Evolutionary conservation across 768 basidiomycete species (phyloP).

Genomic region (Suillus hirtellus): DNA sequence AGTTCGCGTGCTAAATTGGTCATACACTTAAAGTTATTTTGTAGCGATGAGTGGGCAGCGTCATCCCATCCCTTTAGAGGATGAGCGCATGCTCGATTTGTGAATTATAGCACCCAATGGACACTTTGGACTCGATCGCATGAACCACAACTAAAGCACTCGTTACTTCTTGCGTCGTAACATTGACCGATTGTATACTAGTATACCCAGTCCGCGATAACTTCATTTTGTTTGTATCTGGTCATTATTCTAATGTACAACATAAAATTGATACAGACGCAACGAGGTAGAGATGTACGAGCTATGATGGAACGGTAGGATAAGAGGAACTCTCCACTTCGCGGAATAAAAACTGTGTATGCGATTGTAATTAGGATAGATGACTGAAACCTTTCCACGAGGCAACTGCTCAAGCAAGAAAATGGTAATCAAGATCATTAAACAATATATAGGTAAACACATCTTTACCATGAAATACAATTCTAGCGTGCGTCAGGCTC

Average conservation of each 20-base stretch:
- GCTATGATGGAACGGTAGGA: slow-evolving; percentile 18
- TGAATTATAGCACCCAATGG: slow-evolving; percentile 14
- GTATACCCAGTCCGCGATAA: neutral
- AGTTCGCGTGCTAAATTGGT: slow-evolving; percentile 11
- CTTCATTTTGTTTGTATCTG: neutral
- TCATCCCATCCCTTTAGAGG: slow-evolving; percentile 29
- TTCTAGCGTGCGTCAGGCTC: slow-evolving; percentile 5
- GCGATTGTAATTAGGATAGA: slow-evolving; percentile 7
- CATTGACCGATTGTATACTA: neutral
- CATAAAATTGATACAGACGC: slow-evolving; percentile 3
- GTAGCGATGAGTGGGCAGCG: slow-evolving; percentile 36
- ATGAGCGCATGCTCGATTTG: slow-evolving; percentile 34
- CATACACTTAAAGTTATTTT: slow-evolving; percentile 28
- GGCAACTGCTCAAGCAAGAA: slow-evolving; percentile 12
- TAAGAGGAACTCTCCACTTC: slow-evolving; percentile 16
- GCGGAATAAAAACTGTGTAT: slow-evolving; percentile 4
- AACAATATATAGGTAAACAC: slow-evolving; percentile 14
- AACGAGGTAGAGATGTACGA: slow-evolving; percentile 28
- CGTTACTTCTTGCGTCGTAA: neutral
- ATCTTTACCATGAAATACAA: slow-evolving; percentile 7
- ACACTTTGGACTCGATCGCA: neutral
- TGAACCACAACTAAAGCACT: neutral
- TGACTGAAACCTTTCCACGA: slow-evolving; percentile 9
- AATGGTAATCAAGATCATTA: slow-evolving; percentile 32
- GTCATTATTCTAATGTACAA: slow-evolving; percentile 4